These are phyloP conservation scores for Naegleria lovaniensis DNA, from an alignment of 208 protist genomes.

Conservation along the genomic window DNA sequence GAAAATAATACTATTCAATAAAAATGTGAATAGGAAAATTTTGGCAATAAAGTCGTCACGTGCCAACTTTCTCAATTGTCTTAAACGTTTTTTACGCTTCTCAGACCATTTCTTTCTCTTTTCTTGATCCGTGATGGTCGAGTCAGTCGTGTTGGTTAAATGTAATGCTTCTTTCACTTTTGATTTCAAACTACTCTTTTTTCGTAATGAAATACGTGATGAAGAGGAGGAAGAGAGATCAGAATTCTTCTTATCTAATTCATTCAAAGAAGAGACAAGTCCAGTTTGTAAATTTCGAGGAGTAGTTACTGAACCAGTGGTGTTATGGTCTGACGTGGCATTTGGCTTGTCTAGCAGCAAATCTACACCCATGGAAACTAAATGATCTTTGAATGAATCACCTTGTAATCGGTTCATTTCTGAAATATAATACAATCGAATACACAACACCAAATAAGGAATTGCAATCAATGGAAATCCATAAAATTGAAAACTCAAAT, in stretches of 20 bases:
- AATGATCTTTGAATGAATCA: background rate
- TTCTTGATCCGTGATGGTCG: background rate
- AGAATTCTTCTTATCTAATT: too few relatives aligned
- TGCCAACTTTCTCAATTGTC: background rate
- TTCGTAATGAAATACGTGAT: too few relatives aligned
- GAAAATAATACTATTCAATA: background rate
- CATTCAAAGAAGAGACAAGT: background rate
- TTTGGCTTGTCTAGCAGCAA: background rate
- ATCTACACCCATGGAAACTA: background rate
- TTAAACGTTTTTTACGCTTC: background rate
- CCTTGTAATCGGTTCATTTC: background rate
- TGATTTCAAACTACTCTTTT: background rate
- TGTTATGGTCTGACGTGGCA: too few relatives aligned
- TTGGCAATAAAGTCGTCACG: background rate
- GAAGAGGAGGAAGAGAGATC: too few relatives aligned
- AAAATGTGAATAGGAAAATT: background rate
- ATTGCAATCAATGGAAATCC: background rate
- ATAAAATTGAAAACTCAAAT: slow-evolving; percentile 14
- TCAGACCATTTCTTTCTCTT: background rate
- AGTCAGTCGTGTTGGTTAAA: background rate
- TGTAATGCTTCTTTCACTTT: background rate
- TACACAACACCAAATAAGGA: background rate
- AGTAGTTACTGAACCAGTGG: background rate
- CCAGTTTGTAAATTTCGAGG: background rate
- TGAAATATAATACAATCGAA: background rate